Conservation (phyloP, 305 asterid genomes). For the Fraxinus nigra region DNA sequence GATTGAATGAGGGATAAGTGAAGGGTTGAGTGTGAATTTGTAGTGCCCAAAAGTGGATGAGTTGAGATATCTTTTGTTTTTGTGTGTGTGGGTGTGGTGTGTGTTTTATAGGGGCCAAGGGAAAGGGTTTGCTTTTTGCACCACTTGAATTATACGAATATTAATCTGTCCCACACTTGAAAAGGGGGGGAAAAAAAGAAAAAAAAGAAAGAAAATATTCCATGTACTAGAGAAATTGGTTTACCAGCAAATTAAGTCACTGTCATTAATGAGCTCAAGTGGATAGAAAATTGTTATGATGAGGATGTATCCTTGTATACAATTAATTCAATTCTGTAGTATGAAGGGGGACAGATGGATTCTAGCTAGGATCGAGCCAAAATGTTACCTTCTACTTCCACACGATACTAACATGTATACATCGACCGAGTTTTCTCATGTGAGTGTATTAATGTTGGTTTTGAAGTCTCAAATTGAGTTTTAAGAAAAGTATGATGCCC, state of each 20-base stretch:
- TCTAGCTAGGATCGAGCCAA: not conserved
- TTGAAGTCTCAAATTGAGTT: not conserved
- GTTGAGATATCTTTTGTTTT: not conserved
- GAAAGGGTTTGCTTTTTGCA: conserved; percentile 29
- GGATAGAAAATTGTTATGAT: not conserved
- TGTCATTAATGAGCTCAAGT: conserved; percentile 18
- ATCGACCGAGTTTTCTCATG: not conserved
- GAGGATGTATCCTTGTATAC: not conserved
- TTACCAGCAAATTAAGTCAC: not conserved
- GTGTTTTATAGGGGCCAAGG: not conserved
- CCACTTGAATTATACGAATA: conserved; percentile 49
- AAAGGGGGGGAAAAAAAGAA: too few species aligned
- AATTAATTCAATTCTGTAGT: not conserved
- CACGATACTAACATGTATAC: not conserved
- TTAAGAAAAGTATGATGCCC: not conserved
- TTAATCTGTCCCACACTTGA: conserved; percentile 24
- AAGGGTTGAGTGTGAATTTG: conserved; percentile 55
- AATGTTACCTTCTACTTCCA: not conserved
- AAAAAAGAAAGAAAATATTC: conserved; percentile 10
- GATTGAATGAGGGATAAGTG: conserved; percentile 44
- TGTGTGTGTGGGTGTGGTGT: not conserved
- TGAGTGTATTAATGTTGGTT: not conserved
- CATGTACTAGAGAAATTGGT: not conserved
- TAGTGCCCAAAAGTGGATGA: conserved; percentile 42
- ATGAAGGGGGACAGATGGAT: not conserved